Percentiles rank a stretch among this genome's conserved stretches.
These are phyloP conservation scores for Dactylellina drechsleri DNA, from an alignment of 2,329 filamentous ascomycete species.

Conservation along the genomic window DNA sequence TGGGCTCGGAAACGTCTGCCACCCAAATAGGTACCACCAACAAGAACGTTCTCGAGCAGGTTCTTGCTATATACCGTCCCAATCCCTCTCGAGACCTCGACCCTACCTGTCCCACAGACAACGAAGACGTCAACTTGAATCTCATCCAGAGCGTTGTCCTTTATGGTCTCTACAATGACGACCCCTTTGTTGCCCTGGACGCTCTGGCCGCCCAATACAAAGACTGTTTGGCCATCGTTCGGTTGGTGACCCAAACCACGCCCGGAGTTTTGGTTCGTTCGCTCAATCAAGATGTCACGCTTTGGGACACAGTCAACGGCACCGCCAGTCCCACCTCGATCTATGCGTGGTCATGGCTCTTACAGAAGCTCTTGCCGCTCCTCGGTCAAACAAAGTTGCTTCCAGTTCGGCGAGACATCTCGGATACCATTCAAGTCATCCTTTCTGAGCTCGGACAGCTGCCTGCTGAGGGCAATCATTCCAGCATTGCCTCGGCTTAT, in stretches of 20 bases:
- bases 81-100: constrained; percentile 9
- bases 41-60: constrained; percentile 46
- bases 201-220: constrained; percentile 35
- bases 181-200: constrained; percentile 40
- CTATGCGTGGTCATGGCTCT: constrained; percentile 32
- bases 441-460: constrained; percentile 40
- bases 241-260: constrained; percentile 45
- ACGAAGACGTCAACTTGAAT: constrained; percentile 51
- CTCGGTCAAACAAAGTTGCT: constrained; percentile 26
- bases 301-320: neutral
- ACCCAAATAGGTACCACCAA: constrained; percentile 48
- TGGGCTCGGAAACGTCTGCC: constrained; percentile 32
- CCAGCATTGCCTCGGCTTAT: constrained; percentile 11
- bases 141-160: constrained; percentile 49
- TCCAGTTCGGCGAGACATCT: constrained; percentile 31
- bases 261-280: constrained; percentile 27
- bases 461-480: constrained; percentile 36
- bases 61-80: constrained; percentile 49
- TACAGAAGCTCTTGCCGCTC: constrained; percentile 40
- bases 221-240: constrained; percentile 45
- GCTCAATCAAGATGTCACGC: neutral
- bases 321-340: neutral
- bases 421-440: constrained; percentile 33
- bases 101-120: constrained; percentile 44
- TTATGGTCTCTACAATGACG: constrained; percentile 49